Evolutionary conservation across 2,329 filamentous ascomycete species (phyloP).

Genomic region (Graphiopsis chlorocephala): DNA sequence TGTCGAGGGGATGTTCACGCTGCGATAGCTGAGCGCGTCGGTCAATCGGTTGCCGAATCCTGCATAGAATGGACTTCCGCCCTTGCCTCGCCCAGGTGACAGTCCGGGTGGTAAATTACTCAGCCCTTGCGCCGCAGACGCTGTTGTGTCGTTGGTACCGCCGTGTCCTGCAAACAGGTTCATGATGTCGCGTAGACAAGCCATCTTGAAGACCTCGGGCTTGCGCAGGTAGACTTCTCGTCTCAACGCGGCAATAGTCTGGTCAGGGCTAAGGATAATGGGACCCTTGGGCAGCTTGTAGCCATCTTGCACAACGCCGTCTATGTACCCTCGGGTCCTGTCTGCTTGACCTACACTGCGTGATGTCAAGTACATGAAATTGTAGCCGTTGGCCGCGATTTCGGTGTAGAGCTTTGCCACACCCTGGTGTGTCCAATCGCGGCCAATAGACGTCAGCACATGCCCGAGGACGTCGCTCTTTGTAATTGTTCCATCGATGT

Average conservation of each 20-base stretch:
- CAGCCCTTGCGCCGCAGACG: slow-evolving; percentile 27
- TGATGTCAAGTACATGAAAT: slow-evolving; percentile 96
- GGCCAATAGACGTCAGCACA: slow-evolving; percentile 91
- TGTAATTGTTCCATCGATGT: slow-evolving; percentile 98
- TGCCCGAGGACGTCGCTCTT: slow-evolving; percentile 70
- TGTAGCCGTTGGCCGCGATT: slow-evolving; percentile 93
- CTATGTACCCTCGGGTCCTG: slow-evolving; percentile 81
- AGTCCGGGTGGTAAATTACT: slow-evolving; percentile 21
- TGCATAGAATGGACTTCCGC: slow-evolving; percentile 76
- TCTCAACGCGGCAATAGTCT: slow-evolving; percentile 87
- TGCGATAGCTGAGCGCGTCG: slow-evolving; percentile 92
- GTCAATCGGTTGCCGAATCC: slow-evolving; percentile 96
- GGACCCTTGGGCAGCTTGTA: slow-evolving; percentile 85
- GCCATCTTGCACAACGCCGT: slow-evolving; percentile 83
- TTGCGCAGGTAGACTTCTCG: slow-evolving; percentile 94
- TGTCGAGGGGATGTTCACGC: slow-evolving; percentile 89
- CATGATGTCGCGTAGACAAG: slow-evolving; percentile 89
- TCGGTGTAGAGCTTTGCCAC: slow-evolving; percentile 97
- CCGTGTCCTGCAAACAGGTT: slow-evolving; percentile 64
- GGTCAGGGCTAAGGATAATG: slow-evolving; percentile 90
- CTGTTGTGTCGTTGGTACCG: slow-evolving; percentile 31
- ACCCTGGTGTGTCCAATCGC: slow-evolving; percentile 96
- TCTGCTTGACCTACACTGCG: slow-evolving; percentile 92
- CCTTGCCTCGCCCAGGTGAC: slow-evolving; percentile 27
- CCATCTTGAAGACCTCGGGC: slow-evolving; percentile 99